Base-by-base conservation (phyloP, 345 rosid genomes). In the Aethionema arabicum region DNA sequence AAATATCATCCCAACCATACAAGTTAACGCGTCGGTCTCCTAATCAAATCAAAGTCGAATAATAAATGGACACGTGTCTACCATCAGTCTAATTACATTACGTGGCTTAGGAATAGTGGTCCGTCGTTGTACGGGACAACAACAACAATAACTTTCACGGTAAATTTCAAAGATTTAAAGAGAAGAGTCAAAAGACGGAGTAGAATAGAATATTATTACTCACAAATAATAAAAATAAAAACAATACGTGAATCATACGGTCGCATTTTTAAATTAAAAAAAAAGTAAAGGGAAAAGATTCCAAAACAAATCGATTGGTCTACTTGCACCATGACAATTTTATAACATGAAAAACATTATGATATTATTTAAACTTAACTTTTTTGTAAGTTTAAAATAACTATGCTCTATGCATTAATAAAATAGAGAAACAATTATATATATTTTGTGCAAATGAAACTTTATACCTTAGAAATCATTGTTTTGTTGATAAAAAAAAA, bases 21-120 rank as follows among this genome's bases (percentile, higher is more conserved):
- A 65, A 65, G 21, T 21, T 36, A 43, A 54, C 11, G 2, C 8
- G 53, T 42, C 12, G 32, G 61, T 54, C 27, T 54, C 46, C 2
- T 33, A 44, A 35, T 14, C n/a, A 53, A 54, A 54, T 4, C 16
- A 65, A 53, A 11, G 54, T 48, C 61, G 27, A 64, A 3, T 63
- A 3, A 7, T 4, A 6, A 36, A 33, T 2, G 0, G 44, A 61
- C 46, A 48, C 30, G 46, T 47, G 37, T 16, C 2, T 4, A 35
- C 4, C 6, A 4, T 7, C n/a, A 2, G 4, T n/a, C 0, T 16
- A 29, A 8, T 61, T 8, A 47, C 35, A 4, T 36, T 48, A 5
- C 45, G 46, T 61, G 65, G 36, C 35, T 48, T 0, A n/a, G 12
- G 44, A 61, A 3, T 8, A 48, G 37, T 61, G 66, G 56, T 48